Evolutionary conservation across 768 basidiomycete species (phyloP), one percentile per base, ranked within the genome.

Genomic region (Candolleomyces eurysporus): DNA sequence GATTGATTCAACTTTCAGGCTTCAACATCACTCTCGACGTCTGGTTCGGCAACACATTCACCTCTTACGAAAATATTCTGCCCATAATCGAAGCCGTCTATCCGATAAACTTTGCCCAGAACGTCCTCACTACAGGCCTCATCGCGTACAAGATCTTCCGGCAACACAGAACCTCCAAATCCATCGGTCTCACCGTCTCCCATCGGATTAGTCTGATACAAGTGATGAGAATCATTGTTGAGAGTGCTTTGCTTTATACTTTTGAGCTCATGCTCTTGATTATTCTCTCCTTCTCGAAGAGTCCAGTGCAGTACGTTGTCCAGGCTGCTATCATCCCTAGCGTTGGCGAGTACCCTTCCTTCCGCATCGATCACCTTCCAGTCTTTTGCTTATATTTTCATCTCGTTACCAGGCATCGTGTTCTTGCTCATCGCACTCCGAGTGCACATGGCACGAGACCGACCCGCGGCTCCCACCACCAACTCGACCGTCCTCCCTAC

Each of bases 371-470:
- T 26, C 48, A 16, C 48, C 4, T 46, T 51, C 2, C 36, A 67
- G 17, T 22, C 61, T n/a, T 60, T 62, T 17, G 36, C 61, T 39
- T 61, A 66, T 58, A 5, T 48, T 45, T 17, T 70, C 11, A 14
- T 45, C 13, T 14, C 43, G 43, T 14, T 22, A 8, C 21, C 39
- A 73, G 72, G 72, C 22, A 73, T 71, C 48, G 71, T 71, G 7
- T 73, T 73, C 58, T 66, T 72, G 13, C 53, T 71, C 43, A 73
- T 73, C 32, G 70, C 71, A 11, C 67, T 73, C 2, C 64, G 72
- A 11, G 67, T 71, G 1, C 71, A 73, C 48, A 63, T 73, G 50
- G 61, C 67, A 14, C 53, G 60, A 22, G 66, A 67, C 26, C 61
- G 54, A 19, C 63, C 65, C 4, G 36, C 66, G 39, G 61, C 39